These are phyloP conservation scores for Neonectria magnoliae DNA, from an alignment of 2,329 filamentous ascomycete genomes.

Conservation along the genomic window DNA sequence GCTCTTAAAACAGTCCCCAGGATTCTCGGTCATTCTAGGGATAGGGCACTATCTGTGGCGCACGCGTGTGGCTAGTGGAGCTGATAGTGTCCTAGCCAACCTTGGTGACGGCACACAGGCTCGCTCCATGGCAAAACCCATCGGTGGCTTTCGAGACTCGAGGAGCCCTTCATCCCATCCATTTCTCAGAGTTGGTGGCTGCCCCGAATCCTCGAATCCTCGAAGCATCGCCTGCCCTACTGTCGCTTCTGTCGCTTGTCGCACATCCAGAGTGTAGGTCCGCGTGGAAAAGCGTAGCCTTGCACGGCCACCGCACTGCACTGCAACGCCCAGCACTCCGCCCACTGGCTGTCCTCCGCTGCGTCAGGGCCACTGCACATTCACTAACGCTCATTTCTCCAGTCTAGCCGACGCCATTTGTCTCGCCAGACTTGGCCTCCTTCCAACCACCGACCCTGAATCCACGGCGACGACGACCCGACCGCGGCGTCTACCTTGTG, in stretches of 20 bases:
- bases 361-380: conserved; percentile 20
- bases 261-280: conserved; percentile 11
- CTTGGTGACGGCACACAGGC: conserved; percentile 31
- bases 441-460: conserved; percentile 19
- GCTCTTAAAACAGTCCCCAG: conserved; percentile 19
- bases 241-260: conserved; percentile 13
- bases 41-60: conserved; percentile 14
- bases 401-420: conserved; percentile 27
- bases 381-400: conserved; percentile 33
- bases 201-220: conserved; percentile 21
- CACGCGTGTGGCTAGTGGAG: neutral
- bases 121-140: conserved; percentile 42
- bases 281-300: conserved; percentile 13
- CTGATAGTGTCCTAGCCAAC: conserved; percentile 21
- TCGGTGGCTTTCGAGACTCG: conserved; percentile 41
- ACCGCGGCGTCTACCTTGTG: conserved; percentile 17
- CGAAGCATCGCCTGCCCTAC: neutral
- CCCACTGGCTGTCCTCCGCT: conserved; percentile 28
- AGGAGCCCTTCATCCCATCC: conserved; percentile 41
- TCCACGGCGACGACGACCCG: conserved; percentile 21
- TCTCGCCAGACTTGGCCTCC: conserved; percentile 20
- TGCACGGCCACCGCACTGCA: conserved; percentile 5
- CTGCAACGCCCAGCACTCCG: conserved; percentile 12
- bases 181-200: conserved; percentile 35
- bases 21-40: neutral